Percentiles rank a stretch among this genome's conserved stretches.
Conservation (phyloP, 495 filamentous ascomycete species). For the Daldinia concentrica region DNA sequence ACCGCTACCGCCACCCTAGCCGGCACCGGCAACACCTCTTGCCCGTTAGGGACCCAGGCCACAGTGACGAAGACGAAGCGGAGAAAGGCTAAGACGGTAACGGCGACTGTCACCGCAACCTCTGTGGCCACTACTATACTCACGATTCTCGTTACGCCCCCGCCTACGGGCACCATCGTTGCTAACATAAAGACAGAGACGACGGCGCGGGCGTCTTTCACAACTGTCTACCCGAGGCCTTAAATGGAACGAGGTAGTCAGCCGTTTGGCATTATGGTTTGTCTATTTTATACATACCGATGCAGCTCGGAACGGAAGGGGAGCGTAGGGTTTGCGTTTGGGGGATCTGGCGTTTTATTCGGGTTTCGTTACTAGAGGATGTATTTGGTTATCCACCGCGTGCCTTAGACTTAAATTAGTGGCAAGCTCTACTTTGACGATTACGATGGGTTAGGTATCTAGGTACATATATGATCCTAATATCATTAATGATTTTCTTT, state of each 20-base stretch:
- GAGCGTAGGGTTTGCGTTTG: background rate
- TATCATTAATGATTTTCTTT: background rate
- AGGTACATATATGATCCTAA: background rate
- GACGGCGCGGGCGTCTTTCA: too few relatives aligned
- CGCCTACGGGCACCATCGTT: background rate
- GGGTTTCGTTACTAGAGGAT: background rate
- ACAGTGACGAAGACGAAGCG: conserved; percentile 12
- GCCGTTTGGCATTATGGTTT: too few relatives aligned
- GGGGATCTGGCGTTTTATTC: background rate
- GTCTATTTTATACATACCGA: background rate
- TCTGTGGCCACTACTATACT: background rate
- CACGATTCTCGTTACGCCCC: background rate
- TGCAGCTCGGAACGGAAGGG: background rate
- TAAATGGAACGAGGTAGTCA: too few relatives aligned
- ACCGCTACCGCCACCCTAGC: background rate
- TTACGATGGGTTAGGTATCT: background rate
- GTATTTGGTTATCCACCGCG: background rate
- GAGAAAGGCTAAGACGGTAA: conserved; percentile 5
- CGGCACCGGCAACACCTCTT: background rate
- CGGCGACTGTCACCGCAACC: background rate
- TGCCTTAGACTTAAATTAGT: background rate
- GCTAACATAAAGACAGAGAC: background rate
- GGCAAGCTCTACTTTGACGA: background rate
- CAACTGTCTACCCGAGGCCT: too few relatives aligned
- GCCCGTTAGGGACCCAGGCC: background rate